These are phyloP conservation scores for Neonectria neomacrospora DNA, from an alignment of 2,329 filamentous ascomycete genomes.

Conservation along the genomic window DNA sequence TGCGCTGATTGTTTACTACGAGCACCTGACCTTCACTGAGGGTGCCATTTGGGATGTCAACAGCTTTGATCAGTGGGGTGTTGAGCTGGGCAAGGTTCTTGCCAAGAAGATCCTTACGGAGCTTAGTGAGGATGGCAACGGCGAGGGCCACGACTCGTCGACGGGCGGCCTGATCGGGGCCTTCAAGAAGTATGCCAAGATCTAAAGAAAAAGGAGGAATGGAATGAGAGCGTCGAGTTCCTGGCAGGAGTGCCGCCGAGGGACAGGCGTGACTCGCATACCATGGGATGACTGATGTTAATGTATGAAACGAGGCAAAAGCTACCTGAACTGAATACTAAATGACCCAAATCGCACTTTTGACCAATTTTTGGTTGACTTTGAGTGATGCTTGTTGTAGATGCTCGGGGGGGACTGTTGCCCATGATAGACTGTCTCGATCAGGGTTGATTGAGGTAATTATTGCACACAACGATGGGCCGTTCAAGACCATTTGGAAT, in stretches of 20 bases:
- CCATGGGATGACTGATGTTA: constrained; percentile 23
- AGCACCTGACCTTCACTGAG: constrained; percentile 98
- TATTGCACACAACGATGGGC: not conserved
- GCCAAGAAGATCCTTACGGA: constrained; percentile 92
- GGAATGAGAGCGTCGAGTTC: constrained; percentile 15
- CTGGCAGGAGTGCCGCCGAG: not conserved
- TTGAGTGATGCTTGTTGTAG: not conserved
- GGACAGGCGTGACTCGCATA: not conserved
- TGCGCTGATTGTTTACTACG: constrained; percentile 97
- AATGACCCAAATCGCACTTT: constrained; percentile 15
- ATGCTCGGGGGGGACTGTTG: not conserved
- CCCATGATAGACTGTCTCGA: not conserved
- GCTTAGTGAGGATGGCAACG: constrained; percentile 80
- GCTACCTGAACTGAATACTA: constrained; percentile 6
- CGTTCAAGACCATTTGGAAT: not conserved
- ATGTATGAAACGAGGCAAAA: constrained; percentile 26
- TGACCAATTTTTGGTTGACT: not conserved
- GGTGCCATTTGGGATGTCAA: constrained; percentile 99
- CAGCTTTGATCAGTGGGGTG: constrained; percentile 99
- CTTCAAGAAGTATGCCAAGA: constrained; percentile 80
- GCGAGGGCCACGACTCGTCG: constrained; percentile 82
- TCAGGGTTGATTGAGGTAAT: not conserved
- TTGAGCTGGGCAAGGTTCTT: constrained; percentile 95
- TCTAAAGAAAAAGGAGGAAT: constrained; percentile 50
- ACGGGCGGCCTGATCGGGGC: constrained; percentile 90